These are phyloP conservation scores for Backusella circina DNA, from an alignment of 192 early-diverging fungal genomes.

Conservation along the genomic window DNA sequence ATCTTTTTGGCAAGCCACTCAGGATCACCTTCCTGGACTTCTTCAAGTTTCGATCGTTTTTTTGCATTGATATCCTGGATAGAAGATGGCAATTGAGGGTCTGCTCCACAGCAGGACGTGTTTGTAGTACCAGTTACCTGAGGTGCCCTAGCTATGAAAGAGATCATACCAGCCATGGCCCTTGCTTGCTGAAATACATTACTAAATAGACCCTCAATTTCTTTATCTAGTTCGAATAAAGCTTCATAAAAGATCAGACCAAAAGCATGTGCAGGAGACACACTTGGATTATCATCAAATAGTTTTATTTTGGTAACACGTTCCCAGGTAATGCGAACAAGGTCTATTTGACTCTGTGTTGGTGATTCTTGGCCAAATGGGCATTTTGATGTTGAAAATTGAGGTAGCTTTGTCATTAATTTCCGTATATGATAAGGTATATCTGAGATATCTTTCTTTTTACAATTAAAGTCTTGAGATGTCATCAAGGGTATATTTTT, in stretches of 20 bases:
- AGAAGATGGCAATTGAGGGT: background rate
- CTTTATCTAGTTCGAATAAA: slow-evolving; percentile 21
- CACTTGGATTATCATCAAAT: background rate
- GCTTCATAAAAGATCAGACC: slow-evolving; percentile 18
- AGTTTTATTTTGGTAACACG: slow-evolving; percentile 13
- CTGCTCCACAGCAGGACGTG: background rate
- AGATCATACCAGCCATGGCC: slow-evolving; percentile 26
- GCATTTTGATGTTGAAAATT: background rate
- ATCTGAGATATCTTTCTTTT: background rate
- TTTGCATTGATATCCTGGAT: slow-evolving; percentile 9
- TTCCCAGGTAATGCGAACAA: slow-evolving; percentile 18
- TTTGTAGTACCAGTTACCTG: background rate
- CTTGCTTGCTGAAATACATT: slow-evolving; percentile 29
- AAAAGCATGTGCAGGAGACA: slow-evolving; percentile 24
- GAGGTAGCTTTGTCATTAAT: background rate
- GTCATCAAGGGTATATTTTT: background rate
- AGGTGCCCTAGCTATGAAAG: slow-evolving; percentile 13
- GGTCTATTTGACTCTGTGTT: slow-evolving; percentile 16
- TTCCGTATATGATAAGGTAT: background rate
- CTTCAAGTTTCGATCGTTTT: background rate
- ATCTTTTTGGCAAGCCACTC: slow-evolving; percentile 10
- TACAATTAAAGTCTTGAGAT: background rate
- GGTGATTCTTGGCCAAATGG: background rate
- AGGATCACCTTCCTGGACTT: background rate
- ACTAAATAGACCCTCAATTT: slow-evolving; percentile 8